A percentile compares a stretch with the other conserved stretches of the same genome.
Evolutionary conservation across 208 protist genomes (phyloP).

Genomic region (Phytomonas francai): DNA sequence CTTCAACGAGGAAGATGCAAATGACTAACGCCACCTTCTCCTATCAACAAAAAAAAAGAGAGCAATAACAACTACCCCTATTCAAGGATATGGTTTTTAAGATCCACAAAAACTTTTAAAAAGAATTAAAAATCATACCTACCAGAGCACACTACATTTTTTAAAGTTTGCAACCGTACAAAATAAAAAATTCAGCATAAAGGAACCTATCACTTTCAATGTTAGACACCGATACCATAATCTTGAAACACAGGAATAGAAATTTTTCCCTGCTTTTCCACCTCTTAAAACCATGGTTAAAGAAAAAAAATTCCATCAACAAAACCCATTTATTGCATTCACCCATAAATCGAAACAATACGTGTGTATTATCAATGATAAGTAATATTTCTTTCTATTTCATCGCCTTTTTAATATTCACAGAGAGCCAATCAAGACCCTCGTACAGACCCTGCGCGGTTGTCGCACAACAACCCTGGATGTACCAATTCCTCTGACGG

Average conservation of each 20-base stretch:
- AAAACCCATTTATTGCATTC: neutral
- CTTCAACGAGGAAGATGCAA: conserved; percentile 1
- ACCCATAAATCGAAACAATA: neutral
- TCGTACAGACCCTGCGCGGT: conserved; percentile 91
- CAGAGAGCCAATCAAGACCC: conserved; percentile 88
- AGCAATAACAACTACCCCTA: conserved; percentile 1
- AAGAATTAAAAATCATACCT: neutral
- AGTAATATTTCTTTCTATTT: conserved; percentile 22
- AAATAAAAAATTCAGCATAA: neutral
- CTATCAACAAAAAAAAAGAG: conserved; percentile 5
- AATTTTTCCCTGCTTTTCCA: neutral
- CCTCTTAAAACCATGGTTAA: neutral
- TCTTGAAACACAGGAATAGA: conserved; percentile 6
- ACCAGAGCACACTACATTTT: conserved; percentile 2
- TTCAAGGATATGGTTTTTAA: neutral
- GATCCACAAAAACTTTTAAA: neutral
- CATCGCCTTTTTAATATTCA: conserved; percentile 79
- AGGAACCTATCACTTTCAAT: neutral
- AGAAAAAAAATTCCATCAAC: neutral
- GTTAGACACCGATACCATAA: neutral
- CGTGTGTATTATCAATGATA: neutral
- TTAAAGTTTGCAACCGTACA: neutral
- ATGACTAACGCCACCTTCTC: neutral
- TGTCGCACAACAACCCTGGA: conserved; percentile 88
- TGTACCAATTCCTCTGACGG: conserved; percentile 91